Percentiles rank a stretch among this genome's conserved stretches.
Conservation (phyloP, 306 rosid species). For the Cicer bijugum region DNA sequence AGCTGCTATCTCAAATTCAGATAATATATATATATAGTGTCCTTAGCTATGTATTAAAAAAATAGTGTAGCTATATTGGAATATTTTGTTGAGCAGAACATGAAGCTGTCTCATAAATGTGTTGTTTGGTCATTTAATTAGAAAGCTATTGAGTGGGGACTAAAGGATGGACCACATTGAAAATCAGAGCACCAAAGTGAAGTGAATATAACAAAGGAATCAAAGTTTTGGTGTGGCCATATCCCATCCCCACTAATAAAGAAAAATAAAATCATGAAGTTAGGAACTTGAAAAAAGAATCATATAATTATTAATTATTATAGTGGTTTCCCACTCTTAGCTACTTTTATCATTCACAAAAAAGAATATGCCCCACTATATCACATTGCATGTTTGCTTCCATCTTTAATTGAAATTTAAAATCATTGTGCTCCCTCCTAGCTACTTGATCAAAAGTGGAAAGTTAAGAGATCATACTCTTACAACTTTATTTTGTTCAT, state of each 20-base stretch:
- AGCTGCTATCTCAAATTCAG: too few relatives aligned
- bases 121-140: constrained; percentile 36
- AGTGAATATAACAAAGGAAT: constrained; percentile 11
- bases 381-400: constrained; percentile 32
- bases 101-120: constrained; percentile 40
- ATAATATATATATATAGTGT: too few relatives aligned
- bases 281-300: constrained; percentile 35
- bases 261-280: constrained; percentile 21
- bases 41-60: too few relatives aligned
- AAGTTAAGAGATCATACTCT: neutral
- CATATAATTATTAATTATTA: constrained; percentile 32
- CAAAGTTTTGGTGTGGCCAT: constrained; percentile 33
- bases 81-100: constrained; percentile 13
- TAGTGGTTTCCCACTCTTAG: constrained; percentile 38
- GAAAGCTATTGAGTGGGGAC: constrained; percentile 18
- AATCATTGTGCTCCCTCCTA: constrained; percentile 42
- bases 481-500: neutral
- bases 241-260: constrained; percentile 33
- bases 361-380: constrained; percentile 48
- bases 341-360: constrained; percentile 44
- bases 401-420: constrained; percentile 10
- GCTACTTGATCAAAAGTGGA: neutral
- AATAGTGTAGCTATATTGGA: neutral
- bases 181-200: constrained; percentile 24
- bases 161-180: constrained; percentile 36